Conservation (phyloP, 208 protist species). For the Acanthamoeba culbertsoni region DNA sequence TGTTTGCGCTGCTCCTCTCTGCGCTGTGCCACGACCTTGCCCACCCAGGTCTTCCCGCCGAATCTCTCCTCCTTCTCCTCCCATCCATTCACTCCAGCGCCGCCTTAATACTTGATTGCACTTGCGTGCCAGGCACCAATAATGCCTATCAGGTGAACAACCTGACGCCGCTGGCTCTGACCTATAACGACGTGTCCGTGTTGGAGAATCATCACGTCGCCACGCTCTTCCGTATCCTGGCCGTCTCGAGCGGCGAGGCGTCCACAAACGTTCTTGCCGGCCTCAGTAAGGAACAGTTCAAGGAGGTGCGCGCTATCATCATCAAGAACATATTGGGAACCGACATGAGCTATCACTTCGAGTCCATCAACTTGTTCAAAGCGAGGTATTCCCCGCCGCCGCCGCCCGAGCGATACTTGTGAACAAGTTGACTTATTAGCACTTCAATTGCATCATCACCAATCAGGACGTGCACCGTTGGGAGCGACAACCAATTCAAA, state of each 20-base stretch:
- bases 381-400: background rate
- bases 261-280: background rate
- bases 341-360: conserved; percentile 32
- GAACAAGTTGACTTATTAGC: too few species aligned
- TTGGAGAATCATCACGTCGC: conserved; percentile 93
- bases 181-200: conserved; percentile 95
- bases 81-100: background rate
- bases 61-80: background rate
- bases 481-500: too few species aligned
- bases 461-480: too few species aligned
- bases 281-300: background rate
- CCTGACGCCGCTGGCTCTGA: conserved; percentile 70
- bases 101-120: background rate
- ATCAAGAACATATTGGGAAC: background rate
- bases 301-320: background rate
- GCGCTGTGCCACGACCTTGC: conserved; percentile 65
- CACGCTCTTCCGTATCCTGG: conserved; percentile 84
- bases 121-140: conserved; percentile 77
- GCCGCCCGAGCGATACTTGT: too few species aligned
- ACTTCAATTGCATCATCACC: too few species aligned
- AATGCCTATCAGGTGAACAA: conserved; percentile 53
- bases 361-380: background rate
- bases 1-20: conserved; percentile 59
- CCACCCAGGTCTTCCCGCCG: conserved; percentile 49
- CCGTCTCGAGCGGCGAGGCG: background rate